Evolutionary conservation across 345 rosid species (phyloP).

Genomic region (Punica granatum): DNA sequence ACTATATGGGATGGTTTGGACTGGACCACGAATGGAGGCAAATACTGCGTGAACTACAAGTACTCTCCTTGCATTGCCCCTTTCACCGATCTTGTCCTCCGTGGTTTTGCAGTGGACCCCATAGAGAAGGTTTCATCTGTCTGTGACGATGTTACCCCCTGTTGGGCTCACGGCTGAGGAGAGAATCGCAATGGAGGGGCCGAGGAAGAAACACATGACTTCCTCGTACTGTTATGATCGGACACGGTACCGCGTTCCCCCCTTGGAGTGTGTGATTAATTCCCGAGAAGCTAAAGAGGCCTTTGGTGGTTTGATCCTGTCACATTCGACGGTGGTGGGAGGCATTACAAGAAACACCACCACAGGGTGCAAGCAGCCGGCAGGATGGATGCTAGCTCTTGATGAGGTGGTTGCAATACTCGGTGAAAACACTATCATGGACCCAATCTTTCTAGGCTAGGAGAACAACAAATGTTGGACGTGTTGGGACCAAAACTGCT

Average conservation of each 20-base stretch:
- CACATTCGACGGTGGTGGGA: conserved; percentile 54
- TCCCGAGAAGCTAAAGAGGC: conserved; percentile 49
- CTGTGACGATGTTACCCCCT: conserved; percentile 41
- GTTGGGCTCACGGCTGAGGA: conserved; percentile 26
- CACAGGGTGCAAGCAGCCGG: conserved; percentile 3
- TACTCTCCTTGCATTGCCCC: conserved; percentile 65
- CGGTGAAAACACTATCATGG: background rate
- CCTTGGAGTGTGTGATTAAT: conserved; percentile 54
- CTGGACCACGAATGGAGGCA: conserved; percentile 98
- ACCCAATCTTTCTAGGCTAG: background rate
- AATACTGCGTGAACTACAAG: conserved; percentile 86
- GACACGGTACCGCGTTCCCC: conserved; percentile 56
- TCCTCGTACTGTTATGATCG: conserved; percentile 94
- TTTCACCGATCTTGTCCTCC: conserved; percentile 66
- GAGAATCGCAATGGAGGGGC: conserved; percentile 50
- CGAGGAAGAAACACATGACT: conserved; percentile 72
- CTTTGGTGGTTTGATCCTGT: conserved; percentile 66
- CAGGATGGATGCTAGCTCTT: background rate
- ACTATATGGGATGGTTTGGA: conserved; percentile 96
- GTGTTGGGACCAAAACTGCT: too few relatives aligned
- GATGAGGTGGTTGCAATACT: background rate
- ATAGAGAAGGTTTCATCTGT: conserved; percentile 36
- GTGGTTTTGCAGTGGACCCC: conserved; percentile 88
- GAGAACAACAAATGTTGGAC: background rate
- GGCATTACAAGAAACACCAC: conserved; percentile 40